Conservation (phyloP, 768 basidiomycete species). For the Coprinellus aureogranulatus region DNA sequence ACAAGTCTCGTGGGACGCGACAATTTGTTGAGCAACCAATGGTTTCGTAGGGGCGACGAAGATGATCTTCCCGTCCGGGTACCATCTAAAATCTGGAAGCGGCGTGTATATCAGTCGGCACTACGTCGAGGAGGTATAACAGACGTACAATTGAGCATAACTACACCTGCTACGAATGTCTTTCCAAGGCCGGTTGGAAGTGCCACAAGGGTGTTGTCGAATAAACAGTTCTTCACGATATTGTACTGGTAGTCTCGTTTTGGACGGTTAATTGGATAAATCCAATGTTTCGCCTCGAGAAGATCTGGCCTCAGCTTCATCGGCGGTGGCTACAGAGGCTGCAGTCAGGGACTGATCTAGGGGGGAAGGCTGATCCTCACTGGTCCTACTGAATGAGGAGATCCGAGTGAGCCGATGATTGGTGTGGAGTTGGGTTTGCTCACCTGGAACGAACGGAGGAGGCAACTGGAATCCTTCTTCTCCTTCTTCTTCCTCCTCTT, state of each 20-base stretch:
- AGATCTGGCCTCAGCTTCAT: slow-evolving; percentile 80
- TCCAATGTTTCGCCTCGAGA: slow-evolving; percentile 81
- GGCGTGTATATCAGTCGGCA: slow-evolving; percentile 7
- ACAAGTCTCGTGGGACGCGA: slow-evolving; percentile 88
- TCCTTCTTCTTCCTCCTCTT: slow-evolving; percentile 58
- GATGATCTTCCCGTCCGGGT: slow-evolving; percentile 85
- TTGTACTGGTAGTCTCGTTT: slow-evolving; percentile 95
- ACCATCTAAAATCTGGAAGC: slow-evolving; percentile 81
- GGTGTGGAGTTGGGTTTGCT: too few relatives aligned
- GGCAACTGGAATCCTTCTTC: slow-evolving; percentile 76
- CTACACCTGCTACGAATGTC: slow-evolving; percentile 94
- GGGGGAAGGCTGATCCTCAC: background rate
- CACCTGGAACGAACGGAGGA: slow-evolving; percentile 69
- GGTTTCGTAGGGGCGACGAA: slow-evolving; percentile 98
- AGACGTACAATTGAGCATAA: slow-evolving; percentile 87
- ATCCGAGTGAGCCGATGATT: too few relatives aligned
- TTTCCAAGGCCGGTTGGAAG: slow-evolving; percentile 96
- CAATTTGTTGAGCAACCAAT: slow-evolving; percentile 91
- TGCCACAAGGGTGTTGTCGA: slow-evolving; percentile 91
- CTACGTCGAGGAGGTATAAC: background rate
- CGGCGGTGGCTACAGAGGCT: slow-evolving; percentile 49
- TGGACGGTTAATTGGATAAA: slow-evolving; percentile 85
- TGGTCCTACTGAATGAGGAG: slow-evolving; percentile 5
- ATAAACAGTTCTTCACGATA: slow-evolving; percentile 80
- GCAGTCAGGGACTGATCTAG: background rate